phyloP scores from a whole-genome alignment of 495 filamentous ascomycete genomes.

The Massariosphaeria phaeospora region DNA sequence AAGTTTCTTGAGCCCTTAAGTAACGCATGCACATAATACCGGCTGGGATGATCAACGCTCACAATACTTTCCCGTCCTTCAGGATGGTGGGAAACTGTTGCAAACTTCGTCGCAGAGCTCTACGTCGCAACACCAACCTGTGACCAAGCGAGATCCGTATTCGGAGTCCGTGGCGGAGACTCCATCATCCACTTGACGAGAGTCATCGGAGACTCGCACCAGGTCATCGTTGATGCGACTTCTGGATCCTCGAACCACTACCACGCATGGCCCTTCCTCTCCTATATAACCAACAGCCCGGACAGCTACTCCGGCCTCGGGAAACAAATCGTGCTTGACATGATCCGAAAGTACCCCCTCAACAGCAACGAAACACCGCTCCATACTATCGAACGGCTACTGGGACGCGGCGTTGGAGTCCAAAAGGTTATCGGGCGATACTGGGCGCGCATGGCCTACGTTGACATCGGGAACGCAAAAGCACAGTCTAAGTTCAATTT shows the following conservation, averaged over 20 bases:
- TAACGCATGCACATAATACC: background rate
- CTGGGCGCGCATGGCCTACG: conserved; percentile 48
- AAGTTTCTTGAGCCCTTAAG: background rate
- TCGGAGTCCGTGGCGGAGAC: conserved; percentile 37
- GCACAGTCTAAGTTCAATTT: conserved; percentile 37
- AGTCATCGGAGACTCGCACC: conserved; percentile 43
- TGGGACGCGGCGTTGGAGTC: conserved; percentile 28
- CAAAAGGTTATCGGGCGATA: conserved; percentile 44
- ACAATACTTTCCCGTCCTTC: background rate
- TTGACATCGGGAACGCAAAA: conserved; percentile 44
- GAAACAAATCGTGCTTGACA: conserved; percentile 36
- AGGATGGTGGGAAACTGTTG: conserved; percentile 46
- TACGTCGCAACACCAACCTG: conserved; percentile 43
- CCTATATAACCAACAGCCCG: conserved; percentile 44
- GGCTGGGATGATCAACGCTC: too few relatives aligned
- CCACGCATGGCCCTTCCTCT: conserved; percentile 39
- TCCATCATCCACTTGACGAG: conserved; percentile 45
- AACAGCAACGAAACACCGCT: conserved; percentile 47
- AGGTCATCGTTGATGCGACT: conserved; percentile 45
- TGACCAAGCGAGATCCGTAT: conserved; percentile 33
- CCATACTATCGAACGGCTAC: conserved; percentile 41
- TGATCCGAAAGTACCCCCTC: conserved; percentile 44
- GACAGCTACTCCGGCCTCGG: conserved; percentile 44
- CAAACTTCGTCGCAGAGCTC: conserved; percentile 46
- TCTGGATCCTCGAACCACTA: conserved; percentile 37